Base-by-base conservation (phyloP, 2,329 filamentous ascomycete species). In the Penicillium sp. region DNA sequence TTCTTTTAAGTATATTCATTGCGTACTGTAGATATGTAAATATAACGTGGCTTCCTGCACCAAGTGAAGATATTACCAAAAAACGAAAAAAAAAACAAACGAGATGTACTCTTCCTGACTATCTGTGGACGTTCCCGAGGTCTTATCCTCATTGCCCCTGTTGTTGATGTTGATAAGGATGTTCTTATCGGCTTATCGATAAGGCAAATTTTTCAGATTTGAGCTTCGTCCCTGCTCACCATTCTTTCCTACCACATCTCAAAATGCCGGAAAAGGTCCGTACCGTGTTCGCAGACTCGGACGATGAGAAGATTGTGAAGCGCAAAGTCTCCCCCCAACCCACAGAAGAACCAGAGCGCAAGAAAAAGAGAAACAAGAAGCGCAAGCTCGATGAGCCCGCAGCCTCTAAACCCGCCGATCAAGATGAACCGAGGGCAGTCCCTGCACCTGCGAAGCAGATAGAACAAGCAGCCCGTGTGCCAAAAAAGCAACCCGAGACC, bases 361-460 rank as follows among this genome's bases (percentile, higher is more conserved):
- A 67, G 46, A 59, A 69, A 57, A 71, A 68, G 55, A 67, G 68
- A 48, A 70, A 58, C 48, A 72, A 72, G 58, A 75, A 74, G 52
- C 64, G 67, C 29, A 70, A 75, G 62, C 63, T 65, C 55, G 65
- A 73, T n/a, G 67, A 71, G 31, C 25, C 53, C 40, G 38, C 45
- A 13, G 43, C 64, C 45, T 46, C 46, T 44, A 48, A 44, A 23
- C 52, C 27, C 58, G 48, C 31, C 43, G 31, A 52, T 49, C 40
- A 61, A 36, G 53, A 62, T 41, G 55, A 59, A 29, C 21, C 46
- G n/a, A 45, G 23, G 16, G 55, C 48, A 21, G 10, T 27, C 16
- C 34, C 56, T 33, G 33, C 40, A 31, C 36, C 47, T n/a, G 29
- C 36, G 15, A 53, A 56, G 23, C 23, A 47, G 34, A 36, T 29